Conservation (phyloP, 2,329 filamentous ascomycete species). For the Ciborinia camelliae region DNA sequence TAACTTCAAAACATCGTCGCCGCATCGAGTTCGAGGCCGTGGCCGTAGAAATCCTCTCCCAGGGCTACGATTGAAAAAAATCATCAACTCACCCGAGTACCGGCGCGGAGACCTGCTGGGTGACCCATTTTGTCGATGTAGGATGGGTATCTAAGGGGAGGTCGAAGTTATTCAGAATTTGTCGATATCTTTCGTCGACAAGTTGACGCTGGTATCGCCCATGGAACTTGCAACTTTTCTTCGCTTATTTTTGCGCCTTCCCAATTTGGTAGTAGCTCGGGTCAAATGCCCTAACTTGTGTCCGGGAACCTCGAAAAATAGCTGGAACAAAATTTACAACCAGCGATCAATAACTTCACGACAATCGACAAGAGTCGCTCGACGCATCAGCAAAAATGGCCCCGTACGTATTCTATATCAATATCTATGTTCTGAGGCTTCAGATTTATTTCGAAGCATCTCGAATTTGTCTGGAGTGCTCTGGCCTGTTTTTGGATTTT, state of each 20-base stretch:
- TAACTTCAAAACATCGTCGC: background rate
- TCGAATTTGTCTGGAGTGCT: background rate
- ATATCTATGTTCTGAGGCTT: background rate
- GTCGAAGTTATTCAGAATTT: constrained; percentile 23
- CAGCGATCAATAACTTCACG: constrained; percentile 18
- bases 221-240: constrained; percentile 14
- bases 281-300: constrained; percentile 18
- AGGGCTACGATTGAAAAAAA: background rate
- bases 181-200: constrained; percentile 17
- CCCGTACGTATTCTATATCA: constrained; percentile 31
- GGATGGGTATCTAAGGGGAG: constrained; percentile 24
- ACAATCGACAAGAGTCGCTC: constrained; percentile 21
- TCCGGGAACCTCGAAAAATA: constrained; percentile 7
- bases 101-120: constrained; percentile 80
- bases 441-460: background rate
- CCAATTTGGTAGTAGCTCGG: constrained; percentile 8
- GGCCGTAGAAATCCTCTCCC: constrained; percentile 4
- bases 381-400: constrained; percentile 41
- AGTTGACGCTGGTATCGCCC: constrained; percentile 12
- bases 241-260: constrained; percentile 14
- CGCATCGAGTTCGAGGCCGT: constrained; percentile 17
- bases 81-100: constrained; percentile 67
- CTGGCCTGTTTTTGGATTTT: background rate
- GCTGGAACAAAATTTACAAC: constrained; percentile 7
- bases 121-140: constrained; percentile 50